Evolutionary conservation across 257 asterid species (phyloP).

Genomic region (Solanum paucissectum): DNA sequence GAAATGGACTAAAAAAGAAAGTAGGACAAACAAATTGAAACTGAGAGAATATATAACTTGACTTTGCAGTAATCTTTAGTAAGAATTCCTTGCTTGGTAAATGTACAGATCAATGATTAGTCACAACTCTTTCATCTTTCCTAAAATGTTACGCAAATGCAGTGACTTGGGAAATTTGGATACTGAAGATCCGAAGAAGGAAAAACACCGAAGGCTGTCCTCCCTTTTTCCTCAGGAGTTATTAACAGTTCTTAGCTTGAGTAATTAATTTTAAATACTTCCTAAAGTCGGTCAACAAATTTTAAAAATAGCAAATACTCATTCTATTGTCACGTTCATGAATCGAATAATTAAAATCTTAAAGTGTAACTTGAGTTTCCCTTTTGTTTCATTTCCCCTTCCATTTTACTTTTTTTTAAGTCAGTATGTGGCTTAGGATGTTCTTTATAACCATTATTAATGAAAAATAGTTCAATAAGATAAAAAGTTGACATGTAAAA

Average conservation of each 20-base stretch:
- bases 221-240: neutral
- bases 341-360: neutral
- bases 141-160: neutral
- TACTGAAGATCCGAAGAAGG: neutral
- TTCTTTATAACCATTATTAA: neutral
- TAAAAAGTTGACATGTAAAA: neutral
- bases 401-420: neutral
- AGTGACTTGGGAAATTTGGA: neutral
- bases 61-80: neutral
- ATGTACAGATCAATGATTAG: neutral
- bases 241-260: neutral
- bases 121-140: neutral
- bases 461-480: neutral
- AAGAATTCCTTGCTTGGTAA: neutral
- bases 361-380: neutral
- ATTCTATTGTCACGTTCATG: neutral
- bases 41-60: neutral
- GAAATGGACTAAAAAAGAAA: neutral
- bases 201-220: neutral
- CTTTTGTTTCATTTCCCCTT: neutral
- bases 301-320: neutral
- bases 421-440: neutral
- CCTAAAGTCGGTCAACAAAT: neutral
- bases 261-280: neutral
- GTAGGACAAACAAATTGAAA: neutral